Base-by-base conservation (phyloP, 2,329 filamentous ascomycete species). In the Elsinoe ampelina region DNA sequence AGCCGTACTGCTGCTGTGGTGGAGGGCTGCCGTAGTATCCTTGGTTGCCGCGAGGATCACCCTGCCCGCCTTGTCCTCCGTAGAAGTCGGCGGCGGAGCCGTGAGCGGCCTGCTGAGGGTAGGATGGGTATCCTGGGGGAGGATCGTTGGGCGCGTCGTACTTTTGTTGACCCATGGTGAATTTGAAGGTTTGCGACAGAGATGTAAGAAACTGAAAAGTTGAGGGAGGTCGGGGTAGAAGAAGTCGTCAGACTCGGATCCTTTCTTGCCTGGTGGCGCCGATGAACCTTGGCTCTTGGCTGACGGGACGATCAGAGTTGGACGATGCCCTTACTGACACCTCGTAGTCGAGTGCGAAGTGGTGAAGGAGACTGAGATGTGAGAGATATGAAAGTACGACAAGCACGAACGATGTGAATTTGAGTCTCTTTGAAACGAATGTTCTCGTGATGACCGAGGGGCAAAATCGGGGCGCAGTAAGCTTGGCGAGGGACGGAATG, bases 11-110 rank as follows among this genome's bases (percentile, higher is more conserved):
- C 55, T 58, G 55, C 34, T 58, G 59, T 17, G 58, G 59, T 19
- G 59, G 43, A 1, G 59, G 58, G n/a, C 34, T 42, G 19, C 59
- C 58, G 34, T 61, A 61, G 47, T 55, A 57, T 15, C 51, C 58
- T 32, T 54, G 45, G 19, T 57, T 43, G 10, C 34, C 47, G 26
- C 55, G 51, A 45, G 54, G 54, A 38, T 56, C 54, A 15, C 41
- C 38, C 12, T 55, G 38, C 3, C 39, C 30, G 20, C 41, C 39
- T 19, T 42, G 39, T 42, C 39, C 47, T 12, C 52, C 54, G 30
- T 56, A 56, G 32, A 47, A 56, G 41, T 56, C 42, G 30, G 20
- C 30, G 30, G 22, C n/a, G 5, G 54, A 45, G 41, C 57, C 55
- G 5, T 45, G 52, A 36, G 58, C 54, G 35, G 59, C 57, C 55